These are phyloP conservation scores for Physcomitrium patens DNA, from an alignment of 225 moss, liverwort and hornwort genomes.

Conservation along the genomic window DNA sequence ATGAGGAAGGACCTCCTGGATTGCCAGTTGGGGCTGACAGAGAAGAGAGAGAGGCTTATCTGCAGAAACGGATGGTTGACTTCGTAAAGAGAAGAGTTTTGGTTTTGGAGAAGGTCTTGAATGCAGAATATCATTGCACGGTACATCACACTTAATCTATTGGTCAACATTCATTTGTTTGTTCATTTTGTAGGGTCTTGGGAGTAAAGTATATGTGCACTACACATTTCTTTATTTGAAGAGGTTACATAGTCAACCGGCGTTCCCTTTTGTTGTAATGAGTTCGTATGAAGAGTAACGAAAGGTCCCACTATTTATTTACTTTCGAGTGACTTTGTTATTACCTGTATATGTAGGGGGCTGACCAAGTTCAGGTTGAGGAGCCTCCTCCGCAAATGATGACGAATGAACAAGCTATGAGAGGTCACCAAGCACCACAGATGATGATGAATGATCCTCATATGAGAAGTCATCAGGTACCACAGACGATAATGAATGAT, in stretches of 20 bases:
- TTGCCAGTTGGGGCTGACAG: constrained; percentile 67
- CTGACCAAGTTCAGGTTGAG: constrained; percentile 47
- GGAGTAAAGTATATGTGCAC: background rate
- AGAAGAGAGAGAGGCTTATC: constrained; percentile 87
- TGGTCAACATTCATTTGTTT: background rate
- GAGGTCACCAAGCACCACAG: constrained; percentile 34
- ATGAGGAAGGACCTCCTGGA: constrained; percentile 55
- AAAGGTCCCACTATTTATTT: background rate
- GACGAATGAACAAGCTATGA: constrained; percentile 46
- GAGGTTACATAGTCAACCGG: background rate
- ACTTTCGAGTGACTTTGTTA: background rate
- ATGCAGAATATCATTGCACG: constrained; percentile 85
- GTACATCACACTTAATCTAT: constrained; percentile 30
- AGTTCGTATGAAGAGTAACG: too few species aligned
- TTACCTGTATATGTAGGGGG: constrained; percentile 20
- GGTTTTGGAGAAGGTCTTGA: constrained; percentile 93
- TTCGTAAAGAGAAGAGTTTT: constrained; percentile 93
- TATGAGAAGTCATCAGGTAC: constrained; percentile 39
- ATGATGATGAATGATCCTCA: constrained; percentile 40
- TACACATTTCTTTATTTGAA: background rate
- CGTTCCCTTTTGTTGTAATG: background rate
- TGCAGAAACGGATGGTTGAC: constrained; percentile 99
- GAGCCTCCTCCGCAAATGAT: constrained; percentile 46
- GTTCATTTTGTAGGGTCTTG: background rate
- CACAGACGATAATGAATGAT: constrained; percentile 45